Evolutionary conservation across 1,284 basidiomycete species (phyloP), one percentile per base, ranked within the genome.

Genomic region (Calocybe gambosa): DNA sequence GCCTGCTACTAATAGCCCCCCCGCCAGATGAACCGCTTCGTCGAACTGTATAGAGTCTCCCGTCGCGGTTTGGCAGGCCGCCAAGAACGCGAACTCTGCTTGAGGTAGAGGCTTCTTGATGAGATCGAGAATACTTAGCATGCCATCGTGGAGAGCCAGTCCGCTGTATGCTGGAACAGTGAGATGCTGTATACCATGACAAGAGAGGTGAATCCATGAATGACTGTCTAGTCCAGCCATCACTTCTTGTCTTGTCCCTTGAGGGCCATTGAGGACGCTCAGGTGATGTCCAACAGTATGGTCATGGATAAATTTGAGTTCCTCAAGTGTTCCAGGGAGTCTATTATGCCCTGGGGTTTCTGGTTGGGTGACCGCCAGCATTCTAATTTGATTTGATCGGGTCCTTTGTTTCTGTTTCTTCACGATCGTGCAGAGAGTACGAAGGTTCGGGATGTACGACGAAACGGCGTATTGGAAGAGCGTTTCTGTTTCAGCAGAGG

Each of bases 21-120:
- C 61, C 10, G 64, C 62, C 12, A 68, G 56, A 49, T 67, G 62
- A 1, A 64, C 47, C 4, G 55, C 51, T 41, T 68, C 63, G 6
- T 65, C 62, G 16, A 60, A 50, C 13, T 54, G 46, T 5, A 45
- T 39, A 6, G 51, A 29, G 39, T 56, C 60, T 16, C 63, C 64
- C 16, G 46, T 52, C 3, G 62, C 62, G 21, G 63, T 68, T 48
- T 66, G 56, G 38, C 39, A 47, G 5, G 45, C 45, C 13, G 45
- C 41, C 21, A 46, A 42, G 18, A 46, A 46, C 9, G 33, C 45
- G 36, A 42, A 37, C 5, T 46, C 34, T 20, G 39, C 45, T 28
- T 36, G 25, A 8, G 39, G 39, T 10, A 46, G 25, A 21, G 31
- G 20, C 7, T 36, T 46, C 18, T 37, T 36, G 13, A 63, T 57